Conservation (phyloP, 768 basidiomycete species). For the Suillus lakei region DNA sequence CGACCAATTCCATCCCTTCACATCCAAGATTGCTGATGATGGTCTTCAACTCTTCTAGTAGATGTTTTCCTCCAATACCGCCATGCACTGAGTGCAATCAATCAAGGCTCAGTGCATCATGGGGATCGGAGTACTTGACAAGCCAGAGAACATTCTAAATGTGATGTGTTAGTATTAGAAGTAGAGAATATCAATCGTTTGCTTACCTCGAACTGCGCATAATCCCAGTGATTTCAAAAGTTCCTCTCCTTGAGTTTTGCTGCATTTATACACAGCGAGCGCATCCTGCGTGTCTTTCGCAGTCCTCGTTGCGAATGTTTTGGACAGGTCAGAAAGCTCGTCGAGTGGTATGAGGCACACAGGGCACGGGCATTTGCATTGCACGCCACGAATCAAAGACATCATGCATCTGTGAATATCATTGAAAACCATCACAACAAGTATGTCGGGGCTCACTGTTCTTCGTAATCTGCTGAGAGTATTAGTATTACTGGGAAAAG, state of each 20-base stretch:
- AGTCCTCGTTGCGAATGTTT: background rate
- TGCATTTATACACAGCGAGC: background rate
- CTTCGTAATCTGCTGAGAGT: slow-evolving; percentile 33
- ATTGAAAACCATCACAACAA: background rate
- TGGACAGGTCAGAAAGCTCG: slow-evolving; percentile 23
- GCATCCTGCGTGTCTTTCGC: background rate
- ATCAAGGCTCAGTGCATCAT: slow-evolving; percentile 4
- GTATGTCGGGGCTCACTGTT: slow-evolving; percentile 20
- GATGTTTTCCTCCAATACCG: slow-evolving; percentile 12
- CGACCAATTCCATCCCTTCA: background rate
- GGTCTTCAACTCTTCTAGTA: slow-evolving; percentile 4
- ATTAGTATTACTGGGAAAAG: slow-evolving; percentile 28
- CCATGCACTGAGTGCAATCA: slow-evolving; percentile 2
- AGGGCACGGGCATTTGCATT: slow-evolving; percentile 37
- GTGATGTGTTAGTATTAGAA: slow-evolving; percentile 21
- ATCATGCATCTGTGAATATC: slow-evolving; percentile 31
- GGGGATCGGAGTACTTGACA: slow-evolving; percentile 3
- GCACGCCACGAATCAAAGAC: slow-evolving; percentile 37
- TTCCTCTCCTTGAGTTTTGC: slow-evolving; percentile 4
- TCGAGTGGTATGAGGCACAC: slow-evolving; percentile 38
- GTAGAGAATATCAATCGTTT: slow-evolving; percentile 1
- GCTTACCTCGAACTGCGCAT: slow-evolving; percentile 4
- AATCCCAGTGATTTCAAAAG: slow-evolving; percentile 9
- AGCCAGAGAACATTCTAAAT: slow-evolving; percentile 8
- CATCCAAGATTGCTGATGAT: background rate